Percentiles rank a stretch among this genome's conserved stretches.
These are phyloP conservation scores for Pigoraptor vietnamica DNA, from an alignment of 78 protist genomes.

Conservation along the genomic window DNA sequence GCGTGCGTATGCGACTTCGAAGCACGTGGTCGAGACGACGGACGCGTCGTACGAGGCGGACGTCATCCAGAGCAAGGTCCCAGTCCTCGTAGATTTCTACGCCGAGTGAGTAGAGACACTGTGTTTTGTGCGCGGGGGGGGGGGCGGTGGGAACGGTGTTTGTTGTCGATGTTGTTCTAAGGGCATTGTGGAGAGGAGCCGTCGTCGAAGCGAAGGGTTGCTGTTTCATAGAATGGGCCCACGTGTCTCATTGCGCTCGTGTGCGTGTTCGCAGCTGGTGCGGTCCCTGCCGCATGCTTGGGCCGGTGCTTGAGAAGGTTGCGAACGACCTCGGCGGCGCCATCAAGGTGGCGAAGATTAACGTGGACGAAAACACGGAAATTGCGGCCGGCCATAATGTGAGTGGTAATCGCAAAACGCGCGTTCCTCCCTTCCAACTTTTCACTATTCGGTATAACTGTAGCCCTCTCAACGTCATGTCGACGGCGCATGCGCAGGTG, in stretches of 20 bases:
- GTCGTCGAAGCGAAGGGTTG: neutral
- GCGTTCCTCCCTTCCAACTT: neutral
- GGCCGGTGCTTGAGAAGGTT: neutral
- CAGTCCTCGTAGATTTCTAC: neutral
- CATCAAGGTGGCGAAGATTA: neutral
- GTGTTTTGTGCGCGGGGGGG: neutral
- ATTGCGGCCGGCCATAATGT: neutral
- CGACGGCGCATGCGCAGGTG: neutral
- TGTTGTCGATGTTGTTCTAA: neutral
- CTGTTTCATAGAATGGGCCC: neutral
- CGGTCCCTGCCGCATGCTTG: neutral
- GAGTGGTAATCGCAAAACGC: no score
- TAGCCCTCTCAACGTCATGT: no score
- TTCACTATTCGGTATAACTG: no score
- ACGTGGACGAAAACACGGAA: neutral
- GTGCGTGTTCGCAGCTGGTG: neutral
- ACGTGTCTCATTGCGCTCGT: neutral
- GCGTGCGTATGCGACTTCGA: neutral
- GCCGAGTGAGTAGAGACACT: neutral
- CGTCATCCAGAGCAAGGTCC: neutral
- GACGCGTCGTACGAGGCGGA: neutral
- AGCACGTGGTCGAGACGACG: neutral
- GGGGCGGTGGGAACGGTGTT: no score
- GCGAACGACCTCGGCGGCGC: neutral
- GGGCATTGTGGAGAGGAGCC: neutral